These are phyloP conservation scores for Porphyrellus sp. DNA, from an alignment of 1,284 basidiomycete species.

Conservation along the genomic window DNA sequence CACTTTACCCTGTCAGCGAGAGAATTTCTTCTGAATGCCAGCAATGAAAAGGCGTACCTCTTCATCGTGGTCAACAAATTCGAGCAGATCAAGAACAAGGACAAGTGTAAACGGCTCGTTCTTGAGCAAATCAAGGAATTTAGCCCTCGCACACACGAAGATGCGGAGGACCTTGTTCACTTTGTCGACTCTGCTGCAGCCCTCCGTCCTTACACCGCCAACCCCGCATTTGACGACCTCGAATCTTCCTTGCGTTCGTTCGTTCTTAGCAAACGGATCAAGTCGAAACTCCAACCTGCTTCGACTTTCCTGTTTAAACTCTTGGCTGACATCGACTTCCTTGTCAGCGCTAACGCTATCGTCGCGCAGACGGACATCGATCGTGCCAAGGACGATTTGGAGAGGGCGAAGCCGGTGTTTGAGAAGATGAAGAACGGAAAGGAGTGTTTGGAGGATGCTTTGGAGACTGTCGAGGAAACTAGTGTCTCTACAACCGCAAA, in stretches of 20 bases:
- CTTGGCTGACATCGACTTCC: conserved; percentile 83
- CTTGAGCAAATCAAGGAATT: conserved; percentile 94
- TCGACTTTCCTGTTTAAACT: conserved; percentile 91
- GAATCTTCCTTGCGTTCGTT: conserved; percentile 94
- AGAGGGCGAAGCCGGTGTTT: conserved; percentile 74
- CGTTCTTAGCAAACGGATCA: conserved; percentile 91
- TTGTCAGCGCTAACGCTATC: conserved; percentile 84
- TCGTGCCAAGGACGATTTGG: conserved; percentile 70
- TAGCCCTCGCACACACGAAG: conserved; percentile 88
- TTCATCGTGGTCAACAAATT: conserved; percentile 99
- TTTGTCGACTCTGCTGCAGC: conserved; percentile 91
- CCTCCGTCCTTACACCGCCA: conserved; percentile 60
- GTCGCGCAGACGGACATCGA: conserved; percentile 82
- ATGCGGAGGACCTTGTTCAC: conserved; percentile 92
- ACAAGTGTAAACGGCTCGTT: conserved; percentile 85
- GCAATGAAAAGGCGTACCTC: conserved; percentile 96
- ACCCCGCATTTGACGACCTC: conserved; percentile 79
- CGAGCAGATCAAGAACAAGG: conserved; percentile 94
- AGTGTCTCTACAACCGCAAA: conserved; percentile 57
- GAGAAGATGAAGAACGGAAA: conserved; percentile 81
- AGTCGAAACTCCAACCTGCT: conserved; percentile 95
- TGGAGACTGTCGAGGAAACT: conserved; percentile 81
- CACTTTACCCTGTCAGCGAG: conserved; percentile 96
- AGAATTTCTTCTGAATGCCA: conserved; percentile 92
- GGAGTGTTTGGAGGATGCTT: conserved; percentile 72